Evolutionary conservation across 345 rosid species (phyloP), one percentile per base, ranked within the genome.

Genomic region (Alliaria petiolata): DNA sequence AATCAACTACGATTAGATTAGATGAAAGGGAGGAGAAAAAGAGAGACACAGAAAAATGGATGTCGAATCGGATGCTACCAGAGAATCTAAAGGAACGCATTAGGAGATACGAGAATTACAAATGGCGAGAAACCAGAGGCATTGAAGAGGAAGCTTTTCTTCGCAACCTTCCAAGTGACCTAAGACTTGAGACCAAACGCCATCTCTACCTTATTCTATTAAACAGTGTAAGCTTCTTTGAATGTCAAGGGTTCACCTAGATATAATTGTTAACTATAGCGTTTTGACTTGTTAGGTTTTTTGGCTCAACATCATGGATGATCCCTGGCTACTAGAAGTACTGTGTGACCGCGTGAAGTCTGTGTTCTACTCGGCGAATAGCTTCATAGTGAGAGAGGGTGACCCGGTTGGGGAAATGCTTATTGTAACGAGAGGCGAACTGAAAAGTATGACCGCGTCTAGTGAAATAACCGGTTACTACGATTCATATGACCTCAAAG

Each of bases 401-500:
- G 54, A 49, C 54, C 54, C 15, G 15, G 54, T 49, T 11, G 15
- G 31, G 3, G 54, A 49, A 12, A 49, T 49, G 54, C 54, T 49
- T 30, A 49, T 49, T 49, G 13, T 49, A 49, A 49, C 54, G 12
- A 49, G 22, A 22, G 54, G 54, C 15, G 22, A 1, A 14, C 15
- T 49, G 31, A 49, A 49, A 49, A 22, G 31, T 49, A 49, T 49
- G 54, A 49, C 13, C 16, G 55, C 16, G 4, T 50, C 16, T 50
- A 50, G 55, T 50, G 55, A 50, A 7, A 50, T 50, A 40, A 65
- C 67, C 2, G 82, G 78, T 15, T 76, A 82, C 70, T 81, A 78
- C 73, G 79, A 84, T 22, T 50, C 78, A 7, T 81, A 11, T 58
- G 1, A 15, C 40, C 82, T 88, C 25, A 38, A 72, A 15, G 81